These are phyloP conservation scores for Phytopythium kandeliae DNA, from an alignment of 352 stramenopile genomes.

Conservation along the genomic window DNA sequence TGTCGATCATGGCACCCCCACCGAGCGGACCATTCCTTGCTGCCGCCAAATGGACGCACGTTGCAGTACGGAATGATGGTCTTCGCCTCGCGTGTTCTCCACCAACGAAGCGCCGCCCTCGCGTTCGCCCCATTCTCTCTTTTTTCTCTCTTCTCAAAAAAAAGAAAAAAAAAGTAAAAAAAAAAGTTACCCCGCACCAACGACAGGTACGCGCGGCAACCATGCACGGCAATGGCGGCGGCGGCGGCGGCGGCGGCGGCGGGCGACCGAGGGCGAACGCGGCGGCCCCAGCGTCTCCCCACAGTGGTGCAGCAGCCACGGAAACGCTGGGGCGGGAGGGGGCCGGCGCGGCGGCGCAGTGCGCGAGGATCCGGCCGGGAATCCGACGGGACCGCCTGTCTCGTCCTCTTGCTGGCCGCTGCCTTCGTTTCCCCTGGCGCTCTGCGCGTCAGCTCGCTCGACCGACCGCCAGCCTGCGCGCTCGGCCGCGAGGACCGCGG, in stretches of 20 bases:
- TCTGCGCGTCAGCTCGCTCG: no score
- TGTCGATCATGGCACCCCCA: no score
- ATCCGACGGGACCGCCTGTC: background rate
- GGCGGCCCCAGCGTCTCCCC: no score
- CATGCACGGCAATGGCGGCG: background rate
- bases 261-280: background rate
- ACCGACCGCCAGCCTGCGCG: no score
- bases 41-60: no score
- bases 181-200: conserved; percentile 46
- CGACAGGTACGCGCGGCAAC: conserved; percentile 26
- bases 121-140: conserved; percentile 72
- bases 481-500: no score
- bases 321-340: no score
- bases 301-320: no score
- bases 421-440: no score
- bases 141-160: conserved; percentile 87
- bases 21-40: no score
- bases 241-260: background rate
- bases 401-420: no score
- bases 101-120: conserved; percentile 23
- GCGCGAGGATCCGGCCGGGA: background rate
- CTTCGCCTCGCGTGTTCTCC: background rate
- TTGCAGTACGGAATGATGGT: no score
- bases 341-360: background rate
- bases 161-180: conserved; percentile 78